These are phyloP conservation scores for Whalleya microplaca DNA, from an alignment of 2,329 filamentous ascomycete species.

Conservation along the genomic window DNA sequence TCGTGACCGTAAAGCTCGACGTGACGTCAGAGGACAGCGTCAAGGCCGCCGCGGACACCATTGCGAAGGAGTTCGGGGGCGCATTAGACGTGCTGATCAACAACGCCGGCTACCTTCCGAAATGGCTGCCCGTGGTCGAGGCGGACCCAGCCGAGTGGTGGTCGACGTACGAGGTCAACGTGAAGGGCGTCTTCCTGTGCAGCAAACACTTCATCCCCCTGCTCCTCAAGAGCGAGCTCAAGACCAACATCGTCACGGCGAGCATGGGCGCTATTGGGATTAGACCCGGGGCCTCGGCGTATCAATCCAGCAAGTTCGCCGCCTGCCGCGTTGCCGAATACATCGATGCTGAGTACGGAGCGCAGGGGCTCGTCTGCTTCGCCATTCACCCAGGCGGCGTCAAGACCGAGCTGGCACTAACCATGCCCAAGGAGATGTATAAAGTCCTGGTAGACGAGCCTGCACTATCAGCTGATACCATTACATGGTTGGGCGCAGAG, in stretches of 20 bases:
- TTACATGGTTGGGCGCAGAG: conserved; percentile 29
- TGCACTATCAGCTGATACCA: conserved; percentile 33
- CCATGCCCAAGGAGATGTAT: conserved; percentile 38
- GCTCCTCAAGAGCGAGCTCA: conserved; percentile 35
- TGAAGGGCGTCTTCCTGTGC: conserved; percentile 34
- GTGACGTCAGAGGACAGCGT: conserved; percentile 40
- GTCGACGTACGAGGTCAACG: conserved; percentile 34
- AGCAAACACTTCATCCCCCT: conserved; percentile 33
- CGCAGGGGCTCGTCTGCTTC: conserved; percentile 46
- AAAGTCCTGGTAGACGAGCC: conserved; percentile 32
- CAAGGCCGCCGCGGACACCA: conserved; percentile 38
- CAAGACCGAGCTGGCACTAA: conserved; percentile 45
- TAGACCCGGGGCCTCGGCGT: conserved; percentile 43
- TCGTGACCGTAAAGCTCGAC: conserved; percentile 40
- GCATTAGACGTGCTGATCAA: conserved; percentile 44
- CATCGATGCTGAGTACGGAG: conserved; percentile 46
- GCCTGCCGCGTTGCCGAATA: conserved; percentile 49
- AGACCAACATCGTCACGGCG: conserved; percentile 46
- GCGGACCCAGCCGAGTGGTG: conserved; percentile 31
- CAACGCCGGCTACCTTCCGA: conserved; percentile 46
- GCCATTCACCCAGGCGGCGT: conserved; percentile 51
- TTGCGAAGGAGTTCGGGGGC: conserved; percentile 31
- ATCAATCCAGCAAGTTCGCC: conserved; percentile 51
- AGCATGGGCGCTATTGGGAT: conserved; percentile 45
- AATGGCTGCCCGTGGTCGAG: conserved; percentile 32